These are phyloP conservation scores for Beta vulgaris DNA, from an alignment of 148 eudicot genomes.

Conservation along the genomic window DNA sequence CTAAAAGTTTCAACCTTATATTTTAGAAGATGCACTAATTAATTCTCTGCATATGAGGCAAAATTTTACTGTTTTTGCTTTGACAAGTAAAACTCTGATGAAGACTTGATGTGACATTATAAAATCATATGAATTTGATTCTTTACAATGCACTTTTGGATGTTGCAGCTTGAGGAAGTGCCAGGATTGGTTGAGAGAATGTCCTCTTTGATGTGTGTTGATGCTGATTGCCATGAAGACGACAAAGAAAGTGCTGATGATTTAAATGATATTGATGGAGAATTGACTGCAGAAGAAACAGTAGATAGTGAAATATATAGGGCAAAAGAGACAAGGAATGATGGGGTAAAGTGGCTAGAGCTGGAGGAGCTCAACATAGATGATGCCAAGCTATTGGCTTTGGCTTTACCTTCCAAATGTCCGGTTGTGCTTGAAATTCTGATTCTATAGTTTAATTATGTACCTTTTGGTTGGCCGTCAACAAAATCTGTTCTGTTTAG, in stretches of 20 bases:
- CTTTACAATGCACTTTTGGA: conserved; percentile 10
- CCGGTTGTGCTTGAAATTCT: conserved; percentile 51
- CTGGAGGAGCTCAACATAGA: conserved; percentile 80
- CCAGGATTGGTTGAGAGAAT: conserved; percentile 96
- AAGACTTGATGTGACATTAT: background rate
- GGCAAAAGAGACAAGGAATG: conserved; percentile 48
- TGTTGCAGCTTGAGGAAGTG: conserved; percentile 81
- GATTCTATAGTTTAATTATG: background rate
- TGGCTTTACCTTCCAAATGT: conserved; percentile 78
- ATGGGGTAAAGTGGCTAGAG: conserved; percentile 76
- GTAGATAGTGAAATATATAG: conserved; percentile 53
- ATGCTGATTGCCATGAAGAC: conserved; percentile 41
- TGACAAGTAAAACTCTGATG: background rate
- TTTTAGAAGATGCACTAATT: background rate
- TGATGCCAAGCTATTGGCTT: conserved; percentile 56
- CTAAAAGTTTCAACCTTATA: background rate
- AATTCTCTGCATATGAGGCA: background rate
- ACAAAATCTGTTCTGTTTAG: background rate
- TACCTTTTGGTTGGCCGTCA: conserved; percentile 2
- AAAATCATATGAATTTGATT: background rate
- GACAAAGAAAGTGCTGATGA: conserved; percentile 34
- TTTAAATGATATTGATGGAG: conserved; percentile 30
- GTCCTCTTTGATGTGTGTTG: conserved; percentile 94
- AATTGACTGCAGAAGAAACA: conserved; percentile 40
- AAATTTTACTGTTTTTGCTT: background rate